Evolutionary conservation across 305 asterid genomes (phyloP).

Genomic region (Nicotiana rustica): DNA sequence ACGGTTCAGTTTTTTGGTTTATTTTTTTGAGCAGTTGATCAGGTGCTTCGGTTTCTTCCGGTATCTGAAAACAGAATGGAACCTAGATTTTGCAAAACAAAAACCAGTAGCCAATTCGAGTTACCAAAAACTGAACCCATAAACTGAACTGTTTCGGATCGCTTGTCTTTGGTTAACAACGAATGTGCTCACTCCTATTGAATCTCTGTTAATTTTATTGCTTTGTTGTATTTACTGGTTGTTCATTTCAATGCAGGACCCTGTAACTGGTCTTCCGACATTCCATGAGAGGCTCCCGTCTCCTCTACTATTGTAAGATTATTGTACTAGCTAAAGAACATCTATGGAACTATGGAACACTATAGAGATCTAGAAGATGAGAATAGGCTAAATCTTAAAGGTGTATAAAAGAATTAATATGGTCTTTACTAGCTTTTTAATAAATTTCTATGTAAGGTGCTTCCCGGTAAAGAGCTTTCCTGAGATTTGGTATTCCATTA

Average conservation of each 20-base stretch:
- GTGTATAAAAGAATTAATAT: neutral
- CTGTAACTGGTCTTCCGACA: slow-evolving; percentile 89
- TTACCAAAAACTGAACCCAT: slow-evolving; percentile 14
- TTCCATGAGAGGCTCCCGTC: slow-evolving; percentile 91
- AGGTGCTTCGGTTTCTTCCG: neutral
- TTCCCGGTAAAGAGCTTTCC: neutral
- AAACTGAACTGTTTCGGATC: neutral
- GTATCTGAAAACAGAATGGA: neutral
- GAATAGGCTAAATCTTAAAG: neutral
- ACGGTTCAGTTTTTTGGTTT: neutral
- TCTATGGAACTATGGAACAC: neutral
- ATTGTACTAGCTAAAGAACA: slow-evolving; percentile 22
- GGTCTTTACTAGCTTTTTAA: neutral
- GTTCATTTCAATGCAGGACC: slow-evolving; percentile 74
- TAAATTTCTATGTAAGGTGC: neutral
- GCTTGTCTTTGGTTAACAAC: neutral
- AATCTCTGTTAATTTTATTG: slow-evolving; percentile 9
- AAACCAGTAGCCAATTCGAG: slow-evolving; percentile 6
- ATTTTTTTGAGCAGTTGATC: neutral
- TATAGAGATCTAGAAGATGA: neutral
- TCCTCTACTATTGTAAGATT: slow-evolving; percentile 81
- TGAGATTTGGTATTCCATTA: slow-evolving; percentile 3
- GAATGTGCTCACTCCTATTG: neutral
- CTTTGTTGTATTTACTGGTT: slow-evolving; percentile 36
- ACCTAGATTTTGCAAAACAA: neutral